Evolutionary conservation across 257 asterid genomes (phyloP).

Genomic region (Solanum ossicruentum): DNA sequence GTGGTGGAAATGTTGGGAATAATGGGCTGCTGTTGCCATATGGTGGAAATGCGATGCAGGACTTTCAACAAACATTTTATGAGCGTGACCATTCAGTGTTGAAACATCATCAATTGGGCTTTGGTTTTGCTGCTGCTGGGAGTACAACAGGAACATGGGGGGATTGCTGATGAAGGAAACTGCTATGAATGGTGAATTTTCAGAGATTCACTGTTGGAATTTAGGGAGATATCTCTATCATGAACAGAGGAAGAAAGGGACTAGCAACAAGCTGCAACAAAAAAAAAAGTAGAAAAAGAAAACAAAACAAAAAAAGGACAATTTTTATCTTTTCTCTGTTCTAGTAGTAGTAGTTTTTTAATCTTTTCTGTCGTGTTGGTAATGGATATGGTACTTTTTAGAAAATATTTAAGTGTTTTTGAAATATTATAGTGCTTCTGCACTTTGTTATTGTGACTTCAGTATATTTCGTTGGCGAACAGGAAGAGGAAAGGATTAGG

Average conservation of each 20-base stretch:
- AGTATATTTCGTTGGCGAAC: neutral
- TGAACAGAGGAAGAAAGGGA: neutral
- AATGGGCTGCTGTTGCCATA: neutral
- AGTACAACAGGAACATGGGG: slow-evolving; percentile 45
- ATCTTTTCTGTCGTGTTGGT: neutral
- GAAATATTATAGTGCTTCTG: neutral
- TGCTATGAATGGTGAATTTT: neutral
- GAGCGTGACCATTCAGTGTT: slow-evolving; percentile 25
- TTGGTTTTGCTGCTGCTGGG: slow-evolving; percentile 29
- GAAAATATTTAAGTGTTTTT: neutral
- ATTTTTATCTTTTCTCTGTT: neutral
- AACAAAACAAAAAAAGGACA: neutral
- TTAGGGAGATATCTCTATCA: neutral
- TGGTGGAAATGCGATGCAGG: neutral
- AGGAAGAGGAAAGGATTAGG: neutral
- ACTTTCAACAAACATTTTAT: slow-evolving; percentile 1
- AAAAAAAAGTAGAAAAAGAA: neutral
- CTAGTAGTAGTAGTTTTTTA: neutral
- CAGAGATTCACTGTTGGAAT: neutral
- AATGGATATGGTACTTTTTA: neutral
- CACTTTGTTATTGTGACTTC: neutral
- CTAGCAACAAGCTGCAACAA: neutral
- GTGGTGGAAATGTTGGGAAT: slow-evolving; percentile 1
- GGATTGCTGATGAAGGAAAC: slow-evolving; percentile 21
- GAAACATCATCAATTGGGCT: slow-evolving; percentile 32